Base-by-base conservation (phyloP, 140 eudicot species). In the Erigeron philadelphicus region DNA sequence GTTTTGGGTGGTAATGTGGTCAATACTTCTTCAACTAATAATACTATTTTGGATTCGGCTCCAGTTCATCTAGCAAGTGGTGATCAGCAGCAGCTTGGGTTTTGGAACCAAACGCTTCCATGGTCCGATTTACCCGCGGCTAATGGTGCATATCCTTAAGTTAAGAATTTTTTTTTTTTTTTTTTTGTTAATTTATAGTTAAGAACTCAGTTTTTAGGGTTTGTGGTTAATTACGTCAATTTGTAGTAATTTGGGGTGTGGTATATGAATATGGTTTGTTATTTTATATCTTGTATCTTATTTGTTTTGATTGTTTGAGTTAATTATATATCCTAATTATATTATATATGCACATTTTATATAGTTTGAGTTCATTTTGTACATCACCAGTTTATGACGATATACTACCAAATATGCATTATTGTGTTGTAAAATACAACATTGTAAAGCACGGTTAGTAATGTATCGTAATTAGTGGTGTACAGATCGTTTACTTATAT, bases 81-180 rank as follows among this genome's bases (percentile, higher is more conserved):
- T 50, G 90, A 82, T 0, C 25, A 21, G 25, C 25, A 21, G 25
- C 25, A 21, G 68, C 3, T 77, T 53, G 87, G 89, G 11, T 85
- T 75, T 65, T 85, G 89, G 93, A 88, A 84, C 66, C 75, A 83
- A 44, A 57, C 72, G 31, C 92, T 85, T 49, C 76, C 81, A 25
- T 81, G 93, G 96, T 73, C 86, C 10, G 93, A 86, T 81, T 72
- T 85, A 68, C 68, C 89, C 0, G 71, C 92, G 11, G 73, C 85
- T 52, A 79, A 83, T 35, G 87, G 87, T 81, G 96, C 96, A 76
- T 85, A 85, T 73, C 83, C 73, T 42, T 88, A 62, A 76, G 74
- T 58, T 67, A 57, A 64, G 71, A 59, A 64, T 45, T 21, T 50
- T 50, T 61, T 44, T 19, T 19, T 9, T 19, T 15, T 23, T n/a